Evolutionary conservation across 805 yeast genomes (phyloP).

Genomic region (Suhomyces vadensis): DNA sequence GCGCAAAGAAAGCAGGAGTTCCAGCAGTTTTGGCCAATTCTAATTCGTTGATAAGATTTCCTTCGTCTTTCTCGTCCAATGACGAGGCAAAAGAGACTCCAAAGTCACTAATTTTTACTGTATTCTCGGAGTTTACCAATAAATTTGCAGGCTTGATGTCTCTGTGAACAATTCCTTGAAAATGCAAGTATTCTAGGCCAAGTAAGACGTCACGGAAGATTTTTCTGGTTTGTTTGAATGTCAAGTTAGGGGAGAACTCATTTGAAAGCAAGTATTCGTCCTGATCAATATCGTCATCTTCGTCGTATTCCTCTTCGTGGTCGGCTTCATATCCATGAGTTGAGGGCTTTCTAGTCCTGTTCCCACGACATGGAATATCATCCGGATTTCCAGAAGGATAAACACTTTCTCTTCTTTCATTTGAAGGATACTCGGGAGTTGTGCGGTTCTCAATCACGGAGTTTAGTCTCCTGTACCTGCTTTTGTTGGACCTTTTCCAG

Average conservation of each 20-base stretch:
- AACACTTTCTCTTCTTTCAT: neutral
- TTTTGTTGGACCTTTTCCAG: slow-evolving; percentile 53
- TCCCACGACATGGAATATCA: slow-evolving; percentile 43
- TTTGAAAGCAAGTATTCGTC: slow-evolving; percentile 25
- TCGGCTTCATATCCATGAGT: neutral
- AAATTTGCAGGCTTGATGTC: slow-evolving; percentile 96
- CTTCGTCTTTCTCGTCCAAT: slow-evolving; percentile 46
- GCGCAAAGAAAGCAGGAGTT: slow-evolving; percentile 92
- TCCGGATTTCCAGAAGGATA: slow-evolving; percentile 24
- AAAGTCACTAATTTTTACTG: slow-evolving; percentile 92
- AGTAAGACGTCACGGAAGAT: slow-evolving; percentile 80
- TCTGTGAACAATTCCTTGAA: slow-evolving; percentile 88
- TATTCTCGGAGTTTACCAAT: slow-evolving; percentile 64
- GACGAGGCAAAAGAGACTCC: slow-evolving; percentile 83
- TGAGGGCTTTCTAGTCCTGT: slow-evolving; percentile 3
- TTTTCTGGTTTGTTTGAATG: slow-evolving; percentile 64
- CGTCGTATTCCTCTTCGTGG: slow-evolving; percentile 6
- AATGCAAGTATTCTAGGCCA: slow-evolving; percentile 88
- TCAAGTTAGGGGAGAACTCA: slow-evolving; percentile 54
- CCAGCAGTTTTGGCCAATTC: slow-evolving; percentile 97
- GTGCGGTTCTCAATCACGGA: slow-evolving; percentile 8
- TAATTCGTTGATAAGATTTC: slow-evolving; percentile 50
- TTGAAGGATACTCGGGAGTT: slow-evolving; percentile 3
- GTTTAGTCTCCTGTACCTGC: slow-evolving; percentile 9
- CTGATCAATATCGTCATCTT: slow-evolving; percentile 12